phyloP scores from a whole-genome alignment of 306 rosid species.

The Mimosa pudica region DNA sequence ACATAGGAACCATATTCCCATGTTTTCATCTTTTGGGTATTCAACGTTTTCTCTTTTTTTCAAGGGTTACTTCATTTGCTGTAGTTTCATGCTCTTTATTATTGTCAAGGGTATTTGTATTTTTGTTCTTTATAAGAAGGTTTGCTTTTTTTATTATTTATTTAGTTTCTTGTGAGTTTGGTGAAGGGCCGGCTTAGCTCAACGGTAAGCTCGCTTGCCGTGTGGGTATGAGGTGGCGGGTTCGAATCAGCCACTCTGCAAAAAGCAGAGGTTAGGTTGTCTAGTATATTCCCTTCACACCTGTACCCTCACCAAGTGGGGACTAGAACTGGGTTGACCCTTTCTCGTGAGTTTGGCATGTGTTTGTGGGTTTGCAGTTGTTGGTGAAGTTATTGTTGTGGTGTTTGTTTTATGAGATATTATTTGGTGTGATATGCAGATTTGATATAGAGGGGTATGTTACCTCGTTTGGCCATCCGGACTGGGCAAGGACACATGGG shows the following conservation, averaged over 20 bases:
- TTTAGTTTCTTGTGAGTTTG: neutral
- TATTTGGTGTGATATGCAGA: conserved; percentile 45
- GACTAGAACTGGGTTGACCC: too few species aligned
- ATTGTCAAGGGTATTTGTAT: too few species aligned
- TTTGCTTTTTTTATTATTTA: neutral
- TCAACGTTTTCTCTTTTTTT: neutral
- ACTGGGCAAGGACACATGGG: conserved; percentile 83
- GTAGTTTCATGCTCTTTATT: neutral
- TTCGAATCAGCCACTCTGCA: too few species aligned
- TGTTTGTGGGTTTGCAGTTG: neutral
- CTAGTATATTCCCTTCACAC: too few species aligned
- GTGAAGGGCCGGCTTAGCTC: too few species aligned
- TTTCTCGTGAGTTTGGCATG: neutral
- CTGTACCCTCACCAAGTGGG: too few species aligned
- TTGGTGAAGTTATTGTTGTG: neutral
- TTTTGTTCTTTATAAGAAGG: neutral
- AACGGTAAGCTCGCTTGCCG: too few species aligned
- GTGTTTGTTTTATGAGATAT: conserved; percentile 28
- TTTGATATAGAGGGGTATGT: conserved; percentile 81
- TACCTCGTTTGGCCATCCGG: conserved; percentile 92
- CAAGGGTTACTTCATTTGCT: neutral
- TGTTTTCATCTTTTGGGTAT: neutral
- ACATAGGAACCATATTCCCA: neutral
- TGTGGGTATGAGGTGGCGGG: too few species aligned
- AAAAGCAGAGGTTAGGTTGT: too few species aligned